Evolutionary conservation across 495 filamentous ascomycete species (phyloP).

Genomic region (Paragyromitra xinjiangensis): DNA sequence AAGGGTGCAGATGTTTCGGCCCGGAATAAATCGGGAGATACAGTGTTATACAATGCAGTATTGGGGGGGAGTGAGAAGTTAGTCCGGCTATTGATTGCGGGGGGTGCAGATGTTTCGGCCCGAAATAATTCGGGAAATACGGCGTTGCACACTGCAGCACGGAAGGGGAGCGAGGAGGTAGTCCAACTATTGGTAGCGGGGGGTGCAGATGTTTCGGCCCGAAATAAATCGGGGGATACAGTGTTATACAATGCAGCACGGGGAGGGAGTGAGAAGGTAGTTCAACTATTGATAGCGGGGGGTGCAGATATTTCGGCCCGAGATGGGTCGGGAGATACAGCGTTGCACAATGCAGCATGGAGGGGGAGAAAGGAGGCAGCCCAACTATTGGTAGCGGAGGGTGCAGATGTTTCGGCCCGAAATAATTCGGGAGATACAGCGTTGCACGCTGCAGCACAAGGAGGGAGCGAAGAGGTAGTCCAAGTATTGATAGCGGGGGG

Average conservation of each 20-base stretch:
- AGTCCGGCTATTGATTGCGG: background rate
- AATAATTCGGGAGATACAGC: background rate
- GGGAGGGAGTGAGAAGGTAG: background rate
- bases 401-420: background rate
- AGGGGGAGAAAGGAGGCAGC: background rate
- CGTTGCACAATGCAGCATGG: background rate
- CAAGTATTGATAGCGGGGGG: background rate
- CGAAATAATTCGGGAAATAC: background rate
- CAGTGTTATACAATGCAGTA: background rate
- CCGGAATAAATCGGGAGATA: background rate
- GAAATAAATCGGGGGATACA: background rate
- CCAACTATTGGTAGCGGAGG: background rate
- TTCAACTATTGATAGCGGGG: background rate
- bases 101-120: background rate
- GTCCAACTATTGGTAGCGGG: background rate
- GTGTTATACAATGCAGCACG: background rate
- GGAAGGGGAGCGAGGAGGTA: background rate
- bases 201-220: background rate
- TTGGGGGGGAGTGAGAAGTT: background rate
- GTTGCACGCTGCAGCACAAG: background rate
- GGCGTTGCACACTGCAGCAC: background rate
- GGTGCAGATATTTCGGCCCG: background rate
- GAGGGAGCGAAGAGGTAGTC: background rate
- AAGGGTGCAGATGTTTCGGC: background rate
- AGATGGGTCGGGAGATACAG: background rate